Evolutionary conservation across 1,284 basidiomycete species (phyloP), one percentile per base, ranked within the genome.

Genomic region (Retiboletus flavoniger): DNA sequence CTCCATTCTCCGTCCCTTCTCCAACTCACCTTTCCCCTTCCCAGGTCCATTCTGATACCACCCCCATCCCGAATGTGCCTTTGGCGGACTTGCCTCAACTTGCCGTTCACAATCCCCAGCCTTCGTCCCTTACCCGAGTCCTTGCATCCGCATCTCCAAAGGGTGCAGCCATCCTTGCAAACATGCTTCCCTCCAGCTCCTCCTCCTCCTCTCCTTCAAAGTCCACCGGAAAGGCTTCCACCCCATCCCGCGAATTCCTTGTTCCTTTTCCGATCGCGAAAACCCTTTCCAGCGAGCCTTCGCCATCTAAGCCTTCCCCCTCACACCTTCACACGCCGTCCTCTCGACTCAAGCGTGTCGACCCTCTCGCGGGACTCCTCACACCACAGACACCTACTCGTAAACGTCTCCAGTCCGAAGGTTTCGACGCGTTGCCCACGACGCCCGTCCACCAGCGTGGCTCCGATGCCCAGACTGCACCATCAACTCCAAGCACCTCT

Each of bases 81-180:
- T 63, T 81, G 54, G 85, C 87, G 36, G 77, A 84, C 64, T 71
- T 91, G 8, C 88, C 89, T 49, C 69, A 75, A 46, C 76, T 91
- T 35, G 68, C 75, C 35, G 61, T 71, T 26, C 63, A 54, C 17
- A 56, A 75, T 3, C 62, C 72, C n/a, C 86, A 86, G 65, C 73
- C 82, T 13, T 89, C 88, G 28, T 77, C 81, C 40, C 74, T 91
- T 43, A 89, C 88, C 7, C 81, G 82, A 19, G 78, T 79, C 16
- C 77, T 91, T 51, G 85, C 85, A 21, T 85, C 87, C 46, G 77
- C 82, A 16, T 90, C 88, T 50, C 87, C 89, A 28, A 89, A 87
- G 63, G 75, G 77, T 42, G 62, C 73, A 0, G 62, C 72, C 58
- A 74, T 66, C 54, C 74, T 71, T 56, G 78, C 70, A 51, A 74